These are phyloP conservation scores for Pilaira anomala DNA, from an alignment of 192 early-diverging fungal genomes.

Conservation along the genomic window DNA sequence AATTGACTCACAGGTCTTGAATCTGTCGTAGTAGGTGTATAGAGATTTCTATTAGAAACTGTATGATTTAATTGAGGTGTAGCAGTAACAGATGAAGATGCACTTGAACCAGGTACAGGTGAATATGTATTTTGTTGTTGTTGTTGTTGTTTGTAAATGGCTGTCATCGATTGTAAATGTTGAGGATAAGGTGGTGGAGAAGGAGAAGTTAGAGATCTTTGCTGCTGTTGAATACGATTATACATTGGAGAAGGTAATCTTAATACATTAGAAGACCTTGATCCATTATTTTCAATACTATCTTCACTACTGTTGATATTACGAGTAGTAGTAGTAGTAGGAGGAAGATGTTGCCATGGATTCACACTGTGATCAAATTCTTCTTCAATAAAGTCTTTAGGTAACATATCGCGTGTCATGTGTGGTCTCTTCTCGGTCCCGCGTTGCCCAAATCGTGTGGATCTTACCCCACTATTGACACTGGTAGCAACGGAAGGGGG, in stretches of 20 bases:
- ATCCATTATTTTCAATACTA: background rate
- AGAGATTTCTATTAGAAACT: background rate
- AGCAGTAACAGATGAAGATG: constrained; percentile 10
- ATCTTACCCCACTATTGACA: background rate
- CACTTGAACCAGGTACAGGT: constrained; percentile 5
- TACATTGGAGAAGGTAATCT: constrained; percentile 1
- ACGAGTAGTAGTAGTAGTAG: background rate
- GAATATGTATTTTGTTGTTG: background rate
- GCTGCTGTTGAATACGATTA: background rate
- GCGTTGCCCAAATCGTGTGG: constrained; percentile 14
- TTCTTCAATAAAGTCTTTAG: background rate
- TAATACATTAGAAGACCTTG: background rate
- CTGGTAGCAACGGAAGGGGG: background rate
- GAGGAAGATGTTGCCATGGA: constrained; percentile 1
- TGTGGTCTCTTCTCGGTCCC: constrained; percentile 8
- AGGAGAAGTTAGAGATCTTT: constrained; percentile 3
- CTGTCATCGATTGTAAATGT: background rate
- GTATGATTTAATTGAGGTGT: background rate
- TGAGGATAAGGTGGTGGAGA: background rate
- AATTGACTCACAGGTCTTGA: constrained; percentile 8
- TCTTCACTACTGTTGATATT: no score
- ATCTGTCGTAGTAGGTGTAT: background rate
- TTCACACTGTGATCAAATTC: constrained; percentile 9
- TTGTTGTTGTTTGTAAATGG: background rate
- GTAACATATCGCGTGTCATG: constrained; percentile 16